Evolutionary conservation across 2,329 filamentous ascomycete species (phyloP).

Genomic region (Arthrobotrys sinensis): DNA sequence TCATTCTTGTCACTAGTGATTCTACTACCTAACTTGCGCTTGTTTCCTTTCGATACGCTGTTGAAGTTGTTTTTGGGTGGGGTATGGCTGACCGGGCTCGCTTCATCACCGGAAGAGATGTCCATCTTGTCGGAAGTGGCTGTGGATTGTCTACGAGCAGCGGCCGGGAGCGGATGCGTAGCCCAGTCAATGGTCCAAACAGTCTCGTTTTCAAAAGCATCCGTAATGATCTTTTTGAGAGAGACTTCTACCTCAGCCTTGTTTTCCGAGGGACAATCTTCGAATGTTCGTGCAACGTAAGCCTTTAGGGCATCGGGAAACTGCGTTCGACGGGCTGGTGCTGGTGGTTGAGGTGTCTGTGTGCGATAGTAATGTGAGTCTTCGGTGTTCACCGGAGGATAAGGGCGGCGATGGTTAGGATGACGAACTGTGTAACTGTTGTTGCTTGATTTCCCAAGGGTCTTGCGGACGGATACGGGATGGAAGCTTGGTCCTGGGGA

Average conservation of each 20-base stretch:
- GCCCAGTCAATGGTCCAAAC: constrained; percentile 87
- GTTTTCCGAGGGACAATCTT: constrained; percentile 63
- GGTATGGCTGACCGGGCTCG: constrained; percentile 9
- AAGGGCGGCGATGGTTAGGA: constrained; percentile 22
- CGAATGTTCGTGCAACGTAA: constrained; percentile 75
- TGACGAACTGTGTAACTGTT: constrained; percentile 39
- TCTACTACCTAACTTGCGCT: constrained; percentile 61
- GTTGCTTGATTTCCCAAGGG: constrained; percentile 36
- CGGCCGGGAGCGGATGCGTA: constrained; percentile 78
- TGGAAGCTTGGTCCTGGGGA: constrained; percentile 53
- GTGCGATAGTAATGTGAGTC: constrained; percentile 21
- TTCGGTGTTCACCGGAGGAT: constrained; percentile 26
- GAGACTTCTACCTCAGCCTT: constrained; percentile 82
- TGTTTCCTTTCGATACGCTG: constrained; percentile 44
- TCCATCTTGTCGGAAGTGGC: constrained; percentile 51
- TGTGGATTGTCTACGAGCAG: constrained; percentile 46
- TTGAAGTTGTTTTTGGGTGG: constrained; percentile 20
- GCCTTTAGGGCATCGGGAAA: constrained; percentile 65
- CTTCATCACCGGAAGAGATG: constrained; percentile 56
- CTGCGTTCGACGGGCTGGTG: constrained; percentile 46
- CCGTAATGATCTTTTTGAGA: constrained; percentile 86
- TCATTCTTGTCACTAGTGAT: constrained; percentile 52
- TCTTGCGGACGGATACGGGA: constrained; percentile 52
- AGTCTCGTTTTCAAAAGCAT: constrained; percentile 80
- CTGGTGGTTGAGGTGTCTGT: constrained; percentile 35